Evolutionary conservation across 257 asterid genomes (phyloP).

Genomic region (Cynanchum wilfordii): DNA sequence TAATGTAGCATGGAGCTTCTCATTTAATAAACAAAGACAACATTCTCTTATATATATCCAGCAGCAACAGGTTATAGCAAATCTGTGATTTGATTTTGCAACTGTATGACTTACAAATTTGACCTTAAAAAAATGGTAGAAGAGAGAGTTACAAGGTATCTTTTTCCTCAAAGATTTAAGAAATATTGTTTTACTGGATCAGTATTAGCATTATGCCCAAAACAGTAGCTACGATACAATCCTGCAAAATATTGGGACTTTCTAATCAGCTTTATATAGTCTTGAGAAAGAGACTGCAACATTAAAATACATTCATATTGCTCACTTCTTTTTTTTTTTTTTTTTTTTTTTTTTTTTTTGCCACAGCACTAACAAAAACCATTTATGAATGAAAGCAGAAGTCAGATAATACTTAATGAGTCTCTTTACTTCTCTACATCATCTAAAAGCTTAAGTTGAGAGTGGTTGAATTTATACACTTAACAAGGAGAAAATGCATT

Average conservation of each 20-base stretch:
- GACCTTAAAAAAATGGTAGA: no score
- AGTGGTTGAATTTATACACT: no score
- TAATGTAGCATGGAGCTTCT: background rate
- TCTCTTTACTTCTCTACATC: background rate
- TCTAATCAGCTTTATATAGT: background rate
- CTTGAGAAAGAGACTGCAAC: background rate
- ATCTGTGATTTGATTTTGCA: background rate
- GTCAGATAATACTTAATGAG: background rate
- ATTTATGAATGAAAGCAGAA: background rate
- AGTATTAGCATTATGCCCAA: background rate
- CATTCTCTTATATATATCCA: background rate
- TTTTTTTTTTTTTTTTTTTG: background rate
- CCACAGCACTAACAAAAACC: background rate
- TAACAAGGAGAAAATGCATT: background rate
- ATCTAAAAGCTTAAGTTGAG: no score
- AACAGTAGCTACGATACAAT: background rate
- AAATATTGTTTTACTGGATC: background rate
- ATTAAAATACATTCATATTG: background rate
- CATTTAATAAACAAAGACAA: background rate
- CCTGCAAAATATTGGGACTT: background rate
- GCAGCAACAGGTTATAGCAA: background rate
- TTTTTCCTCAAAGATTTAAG: background rate
- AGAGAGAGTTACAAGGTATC: background rate
- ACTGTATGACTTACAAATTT: background rate
- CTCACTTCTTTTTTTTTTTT: background rate